phyloP scores from a whole-genome alignment of 768 basidiomycete species.

The Baorangia bicolor region DNA sequence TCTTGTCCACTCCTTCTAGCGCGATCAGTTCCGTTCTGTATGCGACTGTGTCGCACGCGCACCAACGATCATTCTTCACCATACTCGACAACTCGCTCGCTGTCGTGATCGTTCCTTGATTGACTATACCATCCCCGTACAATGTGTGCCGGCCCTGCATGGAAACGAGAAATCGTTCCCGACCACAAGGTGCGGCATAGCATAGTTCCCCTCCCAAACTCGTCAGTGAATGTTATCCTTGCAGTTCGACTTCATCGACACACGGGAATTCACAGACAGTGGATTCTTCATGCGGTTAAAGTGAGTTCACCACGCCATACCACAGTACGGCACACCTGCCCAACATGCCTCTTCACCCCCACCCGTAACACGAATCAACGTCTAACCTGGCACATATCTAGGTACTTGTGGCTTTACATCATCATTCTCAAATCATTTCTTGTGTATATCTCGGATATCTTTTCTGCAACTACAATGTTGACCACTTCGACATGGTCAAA shows the following conservation, averaged over 20 bases:
- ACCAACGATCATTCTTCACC: constrained; percentile 26
- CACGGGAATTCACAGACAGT: constrained; percentile 87
- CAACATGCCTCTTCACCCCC: background rate
- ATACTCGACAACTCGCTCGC: constrained; percentile 24
- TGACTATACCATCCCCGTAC: constrained; percentile 6
- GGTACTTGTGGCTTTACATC: constrained; percentile 92
- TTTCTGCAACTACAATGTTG: constrained; percentile 96
- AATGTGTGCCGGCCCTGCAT: constrained; percentile 64
- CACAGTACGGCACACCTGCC: background rate
- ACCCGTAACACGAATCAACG: background rate
- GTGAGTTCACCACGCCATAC: constrained; percentile 41
- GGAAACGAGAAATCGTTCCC: constrained; percentile 96
- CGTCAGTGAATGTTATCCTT: background rate
- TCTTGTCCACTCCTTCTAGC: constrained; percentile 22
- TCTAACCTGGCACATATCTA: constrained; percentile 34
- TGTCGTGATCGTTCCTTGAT: constrained; percentile 21
- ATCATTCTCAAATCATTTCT: constrained; percentile 93
- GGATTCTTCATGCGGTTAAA: constrained; percentile 84
- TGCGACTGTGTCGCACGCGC: constrained; percentile 37
- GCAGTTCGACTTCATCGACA: constrained; percentile 97
- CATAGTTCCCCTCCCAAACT: background rate
- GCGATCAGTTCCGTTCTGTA: constrained; percentile 19
- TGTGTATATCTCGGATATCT: constrained; percentile 97
- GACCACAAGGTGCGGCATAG: constrained; percentile 83
- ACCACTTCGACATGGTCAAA: constrained; percentile 88